A percentile compares a stretch with the other conserved stretches of the same genome.
Evolutionary conservation across 2,329 filamentous ascomycete species (phyloP).

Genomic region (Pestalotiopsis sp.): DNA sequence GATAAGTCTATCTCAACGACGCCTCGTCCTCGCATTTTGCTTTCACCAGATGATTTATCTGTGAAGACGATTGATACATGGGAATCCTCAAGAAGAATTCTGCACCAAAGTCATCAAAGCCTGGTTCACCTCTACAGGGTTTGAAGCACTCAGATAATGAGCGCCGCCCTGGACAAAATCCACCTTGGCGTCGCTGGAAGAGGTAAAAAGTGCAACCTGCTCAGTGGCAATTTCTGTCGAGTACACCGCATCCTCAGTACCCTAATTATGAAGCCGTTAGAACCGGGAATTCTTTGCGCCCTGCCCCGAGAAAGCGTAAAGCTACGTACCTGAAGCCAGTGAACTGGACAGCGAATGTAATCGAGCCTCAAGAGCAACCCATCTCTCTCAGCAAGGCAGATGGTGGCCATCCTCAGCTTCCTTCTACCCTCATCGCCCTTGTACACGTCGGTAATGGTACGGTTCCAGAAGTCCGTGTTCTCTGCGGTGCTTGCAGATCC

Average conservation of each 20-base stretch:
- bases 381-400: constrained; percentile 48
- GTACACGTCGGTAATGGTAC: constrained; percentile 47
- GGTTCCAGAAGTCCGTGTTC: constrained; percentile 45
- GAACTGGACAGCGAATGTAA: constrained; percentile 52
- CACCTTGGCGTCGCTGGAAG: constrained; percentile 44
- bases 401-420: constrained; percentile 47
- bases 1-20: background rate
- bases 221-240: constrained; percentile 40
- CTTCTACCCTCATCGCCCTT: constrained; percentile 50
- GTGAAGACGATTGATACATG: background rate
- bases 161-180: constrained; percentile 44
- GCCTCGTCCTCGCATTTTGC: background rate
- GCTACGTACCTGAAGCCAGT: constrained; percentile 50
- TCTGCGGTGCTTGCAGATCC: constrained; percentile 38
- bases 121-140: constrained; percentile 41
- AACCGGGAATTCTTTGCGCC: background rate
- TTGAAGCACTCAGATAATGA: constrained; percentile 53
- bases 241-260: constrained; percentile 47
- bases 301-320: background rate
- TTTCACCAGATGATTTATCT: background rate
- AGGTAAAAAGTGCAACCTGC: constrained; percentile 53
- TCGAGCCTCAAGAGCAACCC: constrained; percentile 45
- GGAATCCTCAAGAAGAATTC: background rate
- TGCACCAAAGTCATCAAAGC: constrained; percentile 4
- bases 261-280: constrained; percentile 31